These are phyloP conservation scores for Neoboletus magnificus DNA, from an alignment of 768 basidiomycete species.

Conservation along the genomic window DNA sequence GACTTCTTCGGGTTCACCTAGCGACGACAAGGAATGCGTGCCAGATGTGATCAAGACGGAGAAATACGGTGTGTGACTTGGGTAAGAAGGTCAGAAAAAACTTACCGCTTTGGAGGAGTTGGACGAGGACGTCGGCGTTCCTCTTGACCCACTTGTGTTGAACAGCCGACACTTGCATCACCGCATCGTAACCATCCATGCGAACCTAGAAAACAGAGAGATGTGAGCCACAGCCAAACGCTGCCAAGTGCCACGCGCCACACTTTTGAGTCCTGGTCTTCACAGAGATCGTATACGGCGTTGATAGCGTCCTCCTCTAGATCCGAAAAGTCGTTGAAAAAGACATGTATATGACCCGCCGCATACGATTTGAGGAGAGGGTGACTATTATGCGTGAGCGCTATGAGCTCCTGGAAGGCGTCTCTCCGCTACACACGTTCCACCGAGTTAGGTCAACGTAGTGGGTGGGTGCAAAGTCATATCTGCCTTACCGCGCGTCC, in stretches of 20 bases:
- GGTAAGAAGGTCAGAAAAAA: slow-evolving; percentile 2
- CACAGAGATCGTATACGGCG: slow-evolving; percentile 75
- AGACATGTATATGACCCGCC: slow-evolving; percentile 52
- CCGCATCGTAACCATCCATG: slow-evolving; percentile 63
- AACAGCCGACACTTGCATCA: slow-evolving; percentile 47
- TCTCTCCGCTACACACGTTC: slow-evolving; percentile 44
- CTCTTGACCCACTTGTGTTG: slow-evolving; percentile 60
- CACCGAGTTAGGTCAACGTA: slow-evolving; percentile 7
- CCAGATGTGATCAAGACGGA: slow-evolving; percentile 21
- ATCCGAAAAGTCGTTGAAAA: slow-evolving; percentile 66
- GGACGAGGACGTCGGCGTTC: slow-evolving; percentile 74
- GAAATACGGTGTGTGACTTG: slow-evolving; percentile 3
- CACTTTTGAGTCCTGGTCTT: slow-evolving; percentile 59
- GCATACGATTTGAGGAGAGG: slow-evolving; percentile 52
- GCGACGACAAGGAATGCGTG: slow-evolving; percentile 6
- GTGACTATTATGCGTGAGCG: slow-evolving; percentile 47
- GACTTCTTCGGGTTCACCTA: slow-evolving; percentile 68
- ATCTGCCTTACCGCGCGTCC: slow-evolving; percentile 37
- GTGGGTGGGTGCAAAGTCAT: not conserved
- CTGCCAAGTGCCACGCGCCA: slow-evolving; percentile 12
- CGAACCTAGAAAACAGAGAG: slow-evolving; percentile 46
- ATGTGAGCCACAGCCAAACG: slow-evolving; percentile 3
- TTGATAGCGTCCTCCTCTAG: slow-evolving; percentile 74
- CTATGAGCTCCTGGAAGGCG: slow-evolving; percentile 51
- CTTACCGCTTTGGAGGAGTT: slow-evolving; percentile 71